Conservation (phyloP, 1,284 basidiomycete species). For the Irpex sp. region DNA sequence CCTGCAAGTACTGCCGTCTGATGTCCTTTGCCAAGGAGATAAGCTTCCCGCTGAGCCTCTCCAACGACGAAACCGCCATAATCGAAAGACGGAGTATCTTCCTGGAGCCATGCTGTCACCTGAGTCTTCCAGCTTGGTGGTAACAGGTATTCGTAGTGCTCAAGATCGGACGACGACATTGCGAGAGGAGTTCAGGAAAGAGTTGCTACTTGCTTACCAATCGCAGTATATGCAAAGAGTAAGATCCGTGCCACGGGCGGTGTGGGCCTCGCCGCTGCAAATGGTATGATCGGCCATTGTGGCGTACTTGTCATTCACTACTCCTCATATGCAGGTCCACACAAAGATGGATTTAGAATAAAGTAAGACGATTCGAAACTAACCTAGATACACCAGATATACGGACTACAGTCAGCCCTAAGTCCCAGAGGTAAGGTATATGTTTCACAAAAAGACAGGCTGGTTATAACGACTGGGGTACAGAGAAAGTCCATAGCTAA, state of each 20-base stretch:
- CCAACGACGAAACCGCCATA: conserved; percentile 98
- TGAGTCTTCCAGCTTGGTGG: conserved; percentile 89
- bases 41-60: conserved; percentile 83
- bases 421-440: conserved; percentile 13
- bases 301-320: too few species aligned
- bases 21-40: conserved; percentile 84
- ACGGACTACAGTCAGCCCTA: neutral
- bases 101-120: conserved; percentile 82
- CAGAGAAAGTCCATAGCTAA: conserved; percentile 10
- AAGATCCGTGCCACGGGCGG: too few species aligned
- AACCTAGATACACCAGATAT: conserved; percentile 10
- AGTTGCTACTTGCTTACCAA: too few species aligned
- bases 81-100: conserved; percentile 96
- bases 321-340: neutral
- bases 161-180: conserved; percentile 17
- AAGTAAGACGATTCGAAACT: neutral
- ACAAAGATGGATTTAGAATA: neutral
- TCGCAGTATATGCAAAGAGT: too few species aligned
- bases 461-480: conserved; percentile 10
- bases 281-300: too few species aligned
- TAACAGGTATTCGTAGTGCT: conserved; percentile 68
- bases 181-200: neutral
- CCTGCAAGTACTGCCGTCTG: conserved; percentile 84
- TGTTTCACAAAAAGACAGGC: conserved; percentile 13
- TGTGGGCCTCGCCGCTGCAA: too few species aligned